phyloP scores from a whole-genome alignment of 2,329 filamentous ascomycete genomes.

The Neodidymelliopsis sp. region DNA sequence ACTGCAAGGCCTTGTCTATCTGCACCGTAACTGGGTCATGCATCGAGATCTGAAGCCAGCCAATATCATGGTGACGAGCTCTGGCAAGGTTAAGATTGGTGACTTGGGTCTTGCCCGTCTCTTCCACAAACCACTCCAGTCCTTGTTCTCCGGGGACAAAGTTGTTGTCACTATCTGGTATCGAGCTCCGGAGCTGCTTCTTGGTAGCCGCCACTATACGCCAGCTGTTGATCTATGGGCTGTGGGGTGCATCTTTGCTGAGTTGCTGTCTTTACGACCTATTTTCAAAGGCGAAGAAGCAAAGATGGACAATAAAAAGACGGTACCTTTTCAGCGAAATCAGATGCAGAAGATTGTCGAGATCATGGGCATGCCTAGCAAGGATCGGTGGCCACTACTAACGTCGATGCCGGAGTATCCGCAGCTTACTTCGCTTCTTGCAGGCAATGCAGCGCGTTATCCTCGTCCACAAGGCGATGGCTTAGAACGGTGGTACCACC shows the following conservation, averaged over 20 bases:
- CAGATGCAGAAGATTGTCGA: constrained; percentile 99
- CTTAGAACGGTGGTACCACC: constrained; percentile 72
- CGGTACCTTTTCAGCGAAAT: constrained; percentile 94
- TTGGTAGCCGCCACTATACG: constrained; percentile 95
- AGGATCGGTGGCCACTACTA: constrained; percentile 87
- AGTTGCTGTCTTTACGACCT: constrained; percentile 85
- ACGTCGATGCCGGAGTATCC: constrained; percentile 85
- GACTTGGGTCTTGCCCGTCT: constrained; percentile 90
- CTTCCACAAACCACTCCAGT: constrained; percentile 92
- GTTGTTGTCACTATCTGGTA: constrained; percentile 99
- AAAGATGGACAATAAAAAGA: constrained; percentile 99
- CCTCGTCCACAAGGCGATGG: constrained; percentile 58
- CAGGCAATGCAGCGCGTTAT: constrained; percentile 55
- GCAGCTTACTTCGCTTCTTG: constrained; percentile 66
- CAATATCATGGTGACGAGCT: constrained; percentile 97
- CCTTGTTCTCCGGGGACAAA: constrained; percentile 92
- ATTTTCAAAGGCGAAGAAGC: constrained; percentile 99
- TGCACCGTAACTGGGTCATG: constrained; percentile 96
- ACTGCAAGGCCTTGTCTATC: constrained; percentile 90
- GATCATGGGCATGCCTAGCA: constrained; percentile 88
- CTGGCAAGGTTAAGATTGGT: constrained; percentile 90
- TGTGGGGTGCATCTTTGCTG: constrained; percentile 96
- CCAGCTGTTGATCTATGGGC: constrained; percentile 98
- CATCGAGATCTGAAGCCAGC: constrained; percentile 97
- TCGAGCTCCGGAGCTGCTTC: constrained; percentile 88